Evolutionary conservation across 441 rosid genomes (phyloP).

Genomic region (Adansonia rubrostipa): DNA sequence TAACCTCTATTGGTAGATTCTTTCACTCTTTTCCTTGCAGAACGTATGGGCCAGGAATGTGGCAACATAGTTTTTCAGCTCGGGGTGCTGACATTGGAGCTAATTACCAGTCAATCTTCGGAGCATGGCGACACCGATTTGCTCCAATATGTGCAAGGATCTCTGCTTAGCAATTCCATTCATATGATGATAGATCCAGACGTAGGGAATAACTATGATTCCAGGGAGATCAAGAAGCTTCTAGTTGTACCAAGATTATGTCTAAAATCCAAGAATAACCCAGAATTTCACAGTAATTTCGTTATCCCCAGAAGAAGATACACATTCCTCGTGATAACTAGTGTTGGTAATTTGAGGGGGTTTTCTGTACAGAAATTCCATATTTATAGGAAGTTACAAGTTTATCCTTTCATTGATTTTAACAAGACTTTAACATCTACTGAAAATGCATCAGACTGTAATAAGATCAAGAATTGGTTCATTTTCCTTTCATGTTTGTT

Average conservation of each 20-base stretch:
- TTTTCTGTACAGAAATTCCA: not conserved
- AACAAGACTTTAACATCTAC: not conserved
- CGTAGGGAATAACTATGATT: slow-evolving; percentile 64
- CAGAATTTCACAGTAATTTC: slow-evolving; percentile 57
- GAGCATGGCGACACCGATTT: slow-evolving; percentile 62
- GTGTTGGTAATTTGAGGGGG: not conserved
- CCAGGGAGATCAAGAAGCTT: slow-evolving; percentile 64
- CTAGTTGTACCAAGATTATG: slow-evolving; percentile 75
- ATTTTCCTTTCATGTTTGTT: not conserved
- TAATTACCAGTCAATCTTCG: slow-evolving; percentile 82
- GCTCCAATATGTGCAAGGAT: slow-evolving; percentile 77
- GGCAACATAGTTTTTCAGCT: slow-evolving; percentile 70
- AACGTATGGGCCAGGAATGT: slow-evolving; percentile 45
- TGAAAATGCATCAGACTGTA: not conserved
- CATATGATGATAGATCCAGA: slow-evolving; percentile 88
- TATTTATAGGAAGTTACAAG: not conserved
- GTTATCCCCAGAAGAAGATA: slow-evolving; percentile 70
- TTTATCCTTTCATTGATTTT: not conserved
- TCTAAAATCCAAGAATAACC: slow-evolving; percentile 59
- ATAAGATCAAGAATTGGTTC: not conserved
- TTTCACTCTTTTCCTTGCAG: slow-evolving; percentile 30
- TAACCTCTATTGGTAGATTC: not conserved
- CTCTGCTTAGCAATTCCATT: slow-evolving; percentile 58
- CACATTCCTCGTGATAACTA: slow-evolving; percentile 31
- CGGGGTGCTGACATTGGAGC: slow-evolving; percentile 78